Evolutionary conservation across 2,329 filamentous ascomycete genomes (phyloP), one percentile per base, ranked within the genome.

Genomic region (Aspergillus sp.): DNA sequence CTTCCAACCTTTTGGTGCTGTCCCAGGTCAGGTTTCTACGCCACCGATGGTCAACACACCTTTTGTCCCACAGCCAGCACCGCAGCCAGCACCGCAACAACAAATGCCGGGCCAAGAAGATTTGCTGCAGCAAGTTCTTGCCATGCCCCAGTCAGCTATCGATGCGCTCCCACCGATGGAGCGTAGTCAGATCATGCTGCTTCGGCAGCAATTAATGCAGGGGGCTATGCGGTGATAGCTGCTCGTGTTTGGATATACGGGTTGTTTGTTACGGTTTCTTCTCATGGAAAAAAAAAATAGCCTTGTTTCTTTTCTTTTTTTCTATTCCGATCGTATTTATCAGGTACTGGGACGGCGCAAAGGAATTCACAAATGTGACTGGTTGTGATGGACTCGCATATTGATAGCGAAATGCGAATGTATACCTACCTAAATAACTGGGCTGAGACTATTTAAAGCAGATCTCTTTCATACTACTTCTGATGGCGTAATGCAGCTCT

Each of bases 41-140:
- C 77, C 78, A 0, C 77, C 76, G 5, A 61, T 66, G 35, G 70
- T 70, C 37, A 69, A 61, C 39, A 65, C 60, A 13, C 63, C 64
- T 30, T 69, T 67, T 45, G 64, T 61, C 30, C 67, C 68, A 13
- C 77, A 76, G 39, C 71, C 70, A 7, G 66, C 69, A 40, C 68
- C 63, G 29, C 68, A 65, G 41, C 62, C 61, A 31, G 58, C 62
- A 12, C 64, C 65, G 27, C 72, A 71, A 29, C 67, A 65, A 28
- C 70, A 63, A 9, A 68, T 74, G 10, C 73, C 77, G 34, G 81
- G 86, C 46, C 80, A 86, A 34, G 83, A 88, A 38, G 81, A 83
- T 35, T 76, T 95, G 42, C 83, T 95, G 64, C 80, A 86, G 50
- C 86, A 90, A 56, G 86, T 96, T 38, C 75, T 96, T 72, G 80